Evolutionary conservation across 2,329 filamentous ascomycete species (phyloP), one percentile per base, ranked within the genome.

Genomic region (Fusarium papillatum): DNA sequence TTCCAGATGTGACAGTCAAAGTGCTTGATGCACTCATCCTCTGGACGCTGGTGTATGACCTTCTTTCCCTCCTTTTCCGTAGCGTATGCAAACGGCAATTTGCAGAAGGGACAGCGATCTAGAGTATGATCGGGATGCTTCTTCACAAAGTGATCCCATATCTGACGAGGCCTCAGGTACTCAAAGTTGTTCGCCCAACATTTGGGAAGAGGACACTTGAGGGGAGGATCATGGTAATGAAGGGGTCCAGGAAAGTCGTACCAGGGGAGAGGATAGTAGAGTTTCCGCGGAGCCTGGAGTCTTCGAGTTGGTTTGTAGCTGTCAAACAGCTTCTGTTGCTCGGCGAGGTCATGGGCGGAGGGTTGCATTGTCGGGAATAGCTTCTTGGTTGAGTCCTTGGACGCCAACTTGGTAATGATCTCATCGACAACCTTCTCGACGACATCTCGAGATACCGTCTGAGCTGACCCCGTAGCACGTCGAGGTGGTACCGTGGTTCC

Each of bases 1-100:
- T 50, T 4, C 14, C 78, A 69, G 41, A 75, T 31, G 53, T 80
- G 78, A 5, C 76, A 80, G 31, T 80, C 78, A 19, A 78, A 38
- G 50, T 80, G 78, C 50, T 69, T 66, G 50, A 71, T 65, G n/a
- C 75, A 71, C 6, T 77, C 72, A 1, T 66, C 26, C 0, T 29
- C 14, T 4, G 66, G 50, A 4, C 48, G 29, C 3, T 16, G 8
- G 5, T n/a, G 11, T 9, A 26, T 6, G 5, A 31, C 13, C 4
- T 14, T 11, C 5, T 43, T 16, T 1, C 55, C 64, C 9, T 53
- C 48, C 19, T 39, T 39, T 3, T 16, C 34, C 0, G 10, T 0
- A 4, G 10, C 34, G 17, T 19, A 10, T 3, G 22, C 22, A 34
- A 80, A 79, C 4, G 41, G 17, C 16, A 78, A 55, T 1, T 38